Base-by-base conservation (phyloP, 805 yeast genomes). In the Lipomyces yamanashiensis region DNA sequence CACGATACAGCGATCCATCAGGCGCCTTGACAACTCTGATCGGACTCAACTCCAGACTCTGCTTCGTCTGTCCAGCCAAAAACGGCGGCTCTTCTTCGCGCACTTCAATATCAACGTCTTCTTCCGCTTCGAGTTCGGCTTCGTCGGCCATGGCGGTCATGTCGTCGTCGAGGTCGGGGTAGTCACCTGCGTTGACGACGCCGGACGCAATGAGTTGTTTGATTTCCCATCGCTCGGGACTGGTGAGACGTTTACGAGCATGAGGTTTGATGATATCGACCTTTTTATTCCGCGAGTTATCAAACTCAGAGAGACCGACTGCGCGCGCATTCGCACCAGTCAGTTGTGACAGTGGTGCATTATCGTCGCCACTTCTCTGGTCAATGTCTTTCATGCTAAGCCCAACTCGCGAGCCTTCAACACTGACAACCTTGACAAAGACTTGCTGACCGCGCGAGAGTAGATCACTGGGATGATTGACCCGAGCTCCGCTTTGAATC, bases 181-280 rank as follows among this genome's bases (percentile, higher is more conserved):
- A 86, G 66, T 87, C 92, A 2, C 84, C 80, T 0, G 87, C 83
- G 5, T 85, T 79, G 0, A 85, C 84, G 0, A 84, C 92, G 1
- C 96, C 96, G 5, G 93, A 84, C 0, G 93, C 87, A 33, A 88
- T 89, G 51, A 92, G 77, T 72, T 92, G 97, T 40, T 89, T 80
- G 57, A 90, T 81, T 72, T 93, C 98, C 96, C 97, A 92, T 61
- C 91, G 76, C 75, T 92, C 98, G 0, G 96, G 96, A 0, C 96
- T 88, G 0, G 96, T 87, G 41, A 87, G 74, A 58, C 89, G 80
- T 64, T 80, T 76, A 65, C 75, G 78, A 23, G 54, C 40, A 21
- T 53, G 48, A 13, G 41, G 54, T n/a, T 41, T 49, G 33, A 50
- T 39, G 13, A 45, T n/a, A 43, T 58, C 51, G 34, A 44, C 51